Evolutionary conservation across 2,329 filamentous ascomycete genomes (phyloP).

Genomic region (Cladophialophora chaetospira): DNA sequence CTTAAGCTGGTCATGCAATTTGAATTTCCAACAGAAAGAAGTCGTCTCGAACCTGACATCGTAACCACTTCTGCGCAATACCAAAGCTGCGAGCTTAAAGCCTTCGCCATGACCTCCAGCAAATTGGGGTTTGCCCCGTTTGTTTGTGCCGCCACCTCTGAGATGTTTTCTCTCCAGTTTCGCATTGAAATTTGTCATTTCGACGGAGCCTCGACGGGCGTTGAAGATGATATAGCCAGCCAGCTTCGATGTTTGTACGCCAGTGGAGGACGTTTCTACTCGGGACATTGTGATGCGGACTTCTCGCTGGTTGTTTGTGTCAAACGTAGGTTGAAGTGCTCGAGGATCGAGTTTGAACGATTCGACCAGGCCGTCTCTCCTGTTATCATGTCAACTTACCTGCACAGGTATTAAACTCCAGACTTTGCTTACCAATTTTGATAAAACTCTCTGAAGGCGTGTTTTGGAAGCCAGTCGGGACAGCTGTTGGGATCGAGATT

Average conservation of each 20-base stretch:
- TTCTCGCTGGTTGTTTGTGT: conserved; percentile 1
- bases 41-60: conserved; percentile 27
- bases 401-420: neutral
- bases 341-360: conserved; percentile 14
- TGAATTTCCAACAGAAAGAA: conserved; percentile 32
- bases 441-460: conserved; percentile 30
- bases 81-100: conserved; percentile 35
- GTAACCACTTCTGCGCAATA: conserved; percentile 33
- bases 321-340: conserved; percentile 8
- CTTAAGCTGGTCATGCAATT: conserved; percentile 15
- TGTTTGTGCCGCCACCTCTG: conserved; percentile 17
- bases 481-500: conserved; percentile 8
- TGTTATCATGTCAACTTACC: conserved; percentile 5
- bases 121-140: conserved; percentile 16
- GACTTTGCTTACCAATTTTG: conserved; percentile 24
- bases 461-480: conserved; percentile 14
- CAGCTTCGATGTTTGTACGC: neutral
- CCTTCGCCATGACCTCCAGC: conserved; percentile 37
- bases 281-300: conserved; percentile 16
- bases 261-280: neutral
- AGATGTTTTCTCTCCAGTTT: conserved; percentile 23
- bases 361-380: conserved; percentile 27
- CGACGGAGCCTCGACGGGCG: conserved; percentile 23
- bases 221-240: conserved; percentile 34
- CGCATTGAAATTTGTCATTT: conserved; percentile 34